A percentile compares a stretch with the other conserved stretches of the same genome.
phyloP scores from a whole-genome alignment of 176 grass and related monocot species.

The Thinopyrum elongatum region DNA sequence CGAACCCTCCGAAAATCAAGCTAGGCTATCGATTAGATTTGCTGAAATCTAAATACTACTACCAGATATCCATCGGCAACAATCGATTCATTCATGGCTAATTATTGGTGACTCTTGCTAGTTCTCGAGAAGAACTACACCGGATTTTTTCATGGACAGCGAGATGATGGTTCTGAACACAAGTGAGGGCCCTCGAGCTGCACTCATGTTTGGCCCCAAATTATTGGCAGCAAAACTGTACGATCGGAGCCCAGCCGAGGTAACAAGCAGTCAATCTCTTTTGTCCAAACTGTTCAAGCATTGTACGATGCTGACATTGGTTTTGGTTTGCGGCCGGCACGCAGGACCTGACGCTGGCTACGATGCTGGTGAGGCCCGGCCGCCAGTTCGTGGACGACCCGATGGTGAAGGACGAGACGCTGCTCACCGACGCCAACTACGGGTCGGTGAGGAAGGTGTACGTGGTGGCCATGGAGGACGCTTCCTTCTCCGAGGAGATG shows the following conservation, averaged over 20 bases:
- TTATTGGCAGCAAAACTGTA: constrained; percentile 33
- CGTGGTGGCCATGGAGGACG: constrained; percentile 50
- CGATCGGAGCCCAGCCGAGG: constrained; percentile 27
- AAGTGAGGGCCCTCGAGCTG: neutral
- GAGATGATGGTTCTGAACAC: constrained; percentile 16
- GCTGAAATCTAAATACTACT: too few species aligned
- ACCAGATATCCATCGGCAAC: too few species aligned
- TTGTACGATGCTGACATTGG: neutral
- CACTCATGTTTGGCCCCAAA: constrained; percentile 19
- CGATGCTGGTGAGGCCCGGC: constrained; percentile 39
- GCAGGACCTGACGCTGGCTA: constrained; percentile 47
- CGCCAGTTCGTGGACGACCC: constrained; percentile 34
- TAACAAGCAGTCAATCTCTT: neutral
- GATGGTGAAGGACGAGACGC: constrained; percentile 16
- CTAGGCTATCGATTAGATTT: too few species aligned
- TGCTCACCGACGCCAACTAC: constrained; percentile 39
- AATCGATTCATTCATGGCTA: too few species aligned
- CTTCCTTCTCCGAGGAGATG: neutral
- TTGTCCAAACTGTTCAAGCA: neutral
- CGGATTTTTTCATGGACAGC: constrained; percentile 48
- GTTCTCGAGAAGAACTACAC: constrained; percentile 18
- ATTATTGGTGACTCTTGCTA: neutral
- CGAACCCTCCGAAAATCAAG: too few species aligned
- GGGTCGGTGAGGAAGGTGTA: constrained; percentile 48
- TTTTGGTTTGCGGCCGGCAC: neutral